Percentiles rank a stretch among this genome's conserved stretches.
Conservation (phyloP, 768 basidiomycete species). For the Trametes sanguinea region DNA sequence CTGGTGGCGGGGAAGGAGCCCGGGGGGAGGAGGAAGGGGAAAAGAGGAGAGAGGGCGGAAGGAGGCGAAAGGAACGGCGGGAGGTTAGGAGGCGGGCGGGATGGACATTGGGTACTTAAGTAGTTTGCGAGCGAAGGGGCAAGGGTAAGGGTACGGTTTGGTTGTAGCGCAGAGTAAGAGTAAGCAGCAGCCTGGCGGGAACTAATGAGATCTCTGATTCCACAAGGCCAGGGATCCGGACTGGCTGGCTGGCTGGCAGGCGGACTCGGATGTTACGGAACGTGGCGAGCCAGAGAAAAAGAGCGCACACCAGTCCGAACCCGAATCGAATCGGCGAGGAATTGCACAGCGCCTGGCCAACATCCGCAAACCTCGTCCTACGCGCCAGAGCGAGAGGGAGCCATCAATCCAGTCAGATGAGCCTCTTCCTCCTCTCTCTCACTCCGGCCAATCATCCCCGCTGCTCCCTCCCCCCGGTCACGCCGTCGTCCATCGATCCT, state of each 20-base stretch:
- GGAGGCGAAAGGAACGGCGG: constrained; percentile 17
- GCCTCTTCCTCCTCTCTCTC: constrained; percentile 27
- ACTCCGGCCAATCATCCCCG: constrained; percentile 34
- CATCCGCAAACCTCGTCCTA: background rate
- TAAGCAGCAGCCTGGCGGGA: too few relatives aligned
- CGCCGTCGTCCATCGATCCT: background rate
- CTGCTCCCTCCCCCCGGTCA: background rate
- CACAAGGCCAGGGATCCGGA: background rate
- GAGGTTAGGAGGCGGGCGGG: constrained; percentile 25
- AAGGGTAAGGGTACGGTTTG: constrained; percentile 1
- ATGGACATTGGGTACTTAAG: constrained; percentile 22
- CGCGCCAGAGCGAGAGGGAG: constrained; percentile 6
- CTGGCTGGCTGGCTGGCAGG: background rate
- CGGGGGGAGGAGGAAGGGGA: background rate
- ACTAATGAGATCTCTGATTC: constrained; percentile 22
- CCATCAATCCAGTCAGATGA: constrained; percentile 22
- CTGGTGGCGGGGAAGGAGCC: background rate
- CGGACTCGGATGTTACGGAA: constrained; percentile 28
- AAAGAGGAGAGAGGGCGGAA: constrained; percentile 1
- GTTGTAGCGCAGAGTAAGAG: background rate
- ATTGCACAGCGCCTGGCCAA: constrained; percentile 15
- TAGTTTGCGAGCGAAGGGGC: background rate
- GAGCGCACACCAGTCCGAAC: background rate
- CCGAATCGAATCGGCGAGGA: constrained; percentile 6
- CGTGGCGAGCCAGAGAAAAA: constrained; percentile 22